These are phyloP conservation scores for Geranium brycei DNA, from an alignment of 345 rosid species.

Conservation along the genomic window DNA sequence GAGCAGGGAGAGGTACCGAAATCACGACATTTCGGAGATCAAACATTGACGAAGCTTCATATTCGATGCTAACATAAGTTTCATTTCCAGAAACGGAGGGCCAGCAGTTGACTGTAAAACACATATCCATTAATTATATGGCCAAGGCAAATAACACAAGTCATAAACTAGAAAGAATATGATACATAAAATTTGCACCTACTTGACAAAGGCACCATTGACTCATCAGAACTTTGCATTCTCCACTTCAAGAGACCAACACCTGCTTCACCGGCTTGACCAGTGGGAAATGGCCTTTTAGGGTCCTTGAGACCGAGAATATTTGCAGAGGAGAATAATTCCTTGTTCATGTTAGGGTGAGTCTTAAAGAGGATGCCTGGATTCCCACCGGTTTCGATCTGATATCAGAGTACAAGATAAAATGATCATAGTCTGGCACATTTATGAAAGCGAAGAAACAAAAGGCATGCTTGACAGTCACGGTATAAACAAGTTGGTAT, in stretches of 20 bases:
- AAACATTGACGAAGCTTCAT: constrained; percentile 87
- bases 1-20: constrained; percentile 92
- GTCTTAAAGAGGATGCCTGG: constrained; percentile 87
- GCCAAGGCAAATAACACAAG: constrained; percentile 6
- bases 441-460: background rate
- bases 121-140: constrained; percentile 8
- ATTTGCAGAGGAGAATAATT: constrained; percentile 60
- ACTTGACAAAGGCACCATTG: constrained; percentile 96
- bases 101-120: constrained; percentile 93
- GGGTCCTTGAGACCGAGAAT: constrained; percentile 90
- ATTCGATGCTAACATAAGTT: constrained; percentile 91
- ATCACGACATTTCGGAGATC: constrained; percentile 77
- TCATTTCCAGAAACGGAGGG: constrained; percentile 97
- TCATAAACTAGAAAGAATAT: background rate
- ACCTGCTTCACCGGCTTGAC: constrained; percentile 77
- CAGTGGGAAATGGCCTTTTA: constrained; percentile 86
- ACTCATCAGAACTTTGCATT: constrained; percentile 91
- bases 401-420: constrained; percentile 7
- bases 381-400: constrained; percentile 86
- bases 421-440: background rate
- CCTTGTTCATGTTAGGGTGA: constrained; percentile 91
- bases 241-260: constrained; percentile 98
- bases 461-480: background rate
- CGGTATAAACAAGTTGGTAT: background rate
- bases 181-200: constrained; percentile 15